Evolutionary conservation across 179 eudicot genomes (phyloP).

Genomic region (Actinidia arguta): DNA sequence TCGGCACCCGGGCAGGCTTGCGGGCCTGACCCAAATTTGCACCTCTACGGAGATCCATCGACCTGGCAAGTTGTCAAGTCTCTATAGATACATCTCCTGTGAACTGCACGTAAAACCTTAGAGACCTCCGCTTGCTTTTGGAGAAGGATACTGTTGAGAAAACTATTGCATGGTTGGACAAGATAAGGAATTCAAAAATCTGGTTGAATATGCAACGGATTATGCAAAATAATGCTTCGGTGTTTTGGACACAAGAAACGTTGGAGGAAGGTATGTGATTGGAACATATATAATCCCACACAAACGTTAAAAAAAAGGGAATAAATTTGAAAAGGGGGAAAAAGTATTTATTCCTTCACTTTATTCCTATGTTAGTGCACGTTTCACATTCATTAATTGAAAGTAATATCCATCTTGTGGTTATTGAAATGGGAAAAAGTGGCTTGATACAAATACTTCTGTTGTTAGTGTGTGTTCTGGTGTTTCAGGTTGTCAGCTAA

Average conservation of each 20-base stretch:
- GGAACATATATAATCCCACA: neutral
- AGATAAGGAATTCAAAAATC: conserved; percentile 81
- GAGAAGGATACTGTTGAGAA: conserved; percentile 87
- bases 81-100: neutral
- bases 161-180: conserved; percentile 94
- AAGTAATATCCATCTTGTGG: conserved; percentile 16
- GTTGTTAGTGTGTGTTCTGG: neutral
- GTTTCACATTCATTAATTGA: neutral
- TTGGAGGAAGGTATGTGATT: conserved; percentile 78
- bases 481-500: conserved; percentile 78
- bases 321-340: neutral
- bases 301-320: neutral
- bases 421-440: neutral
- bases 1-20: too few species aligned
- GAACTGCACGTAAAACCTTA: neutral
- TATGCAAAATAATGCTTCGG: conserved; percentile 99
- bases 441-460: neutral
- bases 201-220: conserved; percentile 95
- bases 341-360: neutral
- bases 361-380: neutral
- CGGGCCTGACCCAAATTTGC: too few species aligned
- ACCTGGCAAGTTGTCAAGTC: conserved; percentile 62
- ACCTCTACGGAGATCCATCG: conserved; percentile 81
- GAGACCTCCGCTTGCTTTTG: conserved; percentile 33
- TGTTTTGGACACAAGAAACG: conserved; percentile 92